Evolutionary conservation across 768 basidiomycete genomes (phyloP), one percentile per base, ranked within the genome.

Genomic region (Clavaria fumosa): DNA sequence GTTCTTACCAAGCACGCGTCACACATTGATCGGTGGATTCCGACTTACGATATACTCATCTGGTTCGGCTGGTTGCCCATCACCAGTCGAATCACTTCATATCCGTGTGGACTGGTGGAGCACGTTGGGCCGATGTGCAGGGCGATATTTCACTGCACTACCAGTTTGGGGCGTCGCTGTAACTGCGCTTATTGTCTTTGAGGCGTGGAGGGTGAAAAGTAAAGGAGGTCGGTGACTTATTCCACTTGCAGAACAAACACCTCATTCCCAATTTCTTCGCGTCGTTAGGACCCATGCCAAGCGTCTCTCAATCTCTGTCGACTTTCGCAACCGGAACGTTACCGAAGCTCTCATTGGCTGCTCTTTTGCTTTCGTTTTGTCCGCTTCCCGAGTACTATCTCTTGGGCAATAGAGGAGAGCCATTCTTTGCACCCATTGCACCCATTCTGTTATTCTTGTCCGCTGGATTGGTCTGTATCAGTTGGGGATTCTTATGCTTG

Each of bases 141-240:
- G 75, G 12, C 66, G 93, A 17, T 96, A 86, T 57, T 69, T 78
- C 33, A 77, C 72, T 22, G 75, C 76, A 2, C 47, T 83, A 0
- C 60, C 77, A 3, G 68, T 69, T 19, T 95, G 90, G 80, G 64
- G 75, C 2, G 59, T 79, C 2, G 86, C 81, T 3, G 55, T 85
- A n/a, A 69, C 75, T 1, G 61, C 69, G 3, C 45, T 82, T 11
- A 48, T 77, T 0, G 38, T 81, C 15, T 76, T 70, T 45, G 54
- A 64, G 23, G 66, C 64, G 4, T 75, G 70, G 72, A 53, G 52
- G n/a, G 39, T 45, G 28, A 47, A 48, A 22, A 62, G 64, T 39
- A 38, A 44, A 22, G 47, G 43, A 24, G 49, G 55, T 57, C 34
- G 43, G 56, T 52, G 32, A 21, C 48, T 42, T 15, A 18, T 36